Evolutionary conservation across 345 rosid species (phyloP).

Genomic region (Lagerstroemia speciosa): DNA sequence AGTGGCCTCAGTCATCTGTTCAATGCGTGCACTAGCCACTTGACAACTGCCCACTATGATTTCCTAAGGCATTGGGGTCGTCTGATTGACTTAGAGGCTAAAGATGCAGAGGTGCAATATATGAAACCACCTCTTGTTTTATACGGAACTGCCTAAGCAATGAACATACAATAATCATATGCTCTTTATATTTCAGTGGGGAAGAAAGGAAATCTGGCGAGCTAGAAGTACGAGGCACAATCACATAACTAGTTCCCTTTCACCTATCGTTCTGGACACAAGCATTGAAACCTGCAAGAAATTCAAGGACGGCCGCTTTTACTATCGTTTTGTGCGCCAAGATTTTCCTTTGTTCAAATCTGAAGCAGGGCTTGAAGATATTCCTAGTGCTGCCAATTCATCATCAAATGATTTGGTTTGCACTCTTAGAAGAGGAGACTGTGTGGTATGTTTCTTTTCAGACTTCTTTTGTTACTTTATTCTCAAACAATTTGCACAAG

Average conservation of each 20-base stretch:
- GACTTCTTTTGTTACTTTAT: neutral
- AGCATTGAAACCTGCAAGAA: slow-evolving; percentile 31
- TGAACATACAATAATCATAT: neutral
- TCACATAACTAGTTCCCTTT: slow-evolving; percentile 37
- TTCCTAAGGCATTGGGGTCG: slow-evolving; percentile 77
- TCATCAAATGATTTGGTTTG: slow-evolving; percentile 40
- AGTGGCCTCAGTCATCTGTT: slow-evolving; percentile 82
- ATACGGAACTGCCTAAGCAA: neutral
- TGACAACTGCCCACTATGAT: slow-evolving; percentile 46
- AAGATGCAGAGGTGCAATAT: slow-evolving; percentile 61
- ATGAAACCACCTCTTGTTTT: neutral
- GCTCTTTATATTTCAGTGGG: slow-evolving; percentile 38
- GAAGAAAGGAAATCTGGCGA: slow-evolving; percentile 45
- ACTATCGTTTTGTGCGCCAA: slow-evolving; percentile 64
- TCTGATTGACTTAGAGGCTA: slow-evolving; percentile 84
- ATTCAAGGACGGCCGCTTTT: slow-evolving; percentile 46
- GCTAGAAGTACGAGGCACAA: slow-evolving; percentile 35
- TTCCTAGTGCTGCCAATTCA: slow-evolving; percentile 19
- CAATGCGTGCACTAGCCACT: slow-evolving; percentile 57
- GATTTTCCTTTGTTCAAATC: slow-evolving; percentile 19
- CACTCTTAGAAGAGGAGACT: slow-evolving; percentile 70
- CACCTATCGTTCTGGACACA: slow-evolving; percentile 73
- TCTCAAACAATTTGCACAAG: neutral
- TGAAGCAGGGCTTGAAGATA: slow-evolving; percentile 28
- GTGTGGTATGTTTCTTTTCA: slow-evolving; percentile 51